Evolutionary conservation across 192 early-diverging fungal species (phyloP), one percentile per base, ranked within the genome.

Genomic region (Lunasporangiospora selenospora): DNA sequence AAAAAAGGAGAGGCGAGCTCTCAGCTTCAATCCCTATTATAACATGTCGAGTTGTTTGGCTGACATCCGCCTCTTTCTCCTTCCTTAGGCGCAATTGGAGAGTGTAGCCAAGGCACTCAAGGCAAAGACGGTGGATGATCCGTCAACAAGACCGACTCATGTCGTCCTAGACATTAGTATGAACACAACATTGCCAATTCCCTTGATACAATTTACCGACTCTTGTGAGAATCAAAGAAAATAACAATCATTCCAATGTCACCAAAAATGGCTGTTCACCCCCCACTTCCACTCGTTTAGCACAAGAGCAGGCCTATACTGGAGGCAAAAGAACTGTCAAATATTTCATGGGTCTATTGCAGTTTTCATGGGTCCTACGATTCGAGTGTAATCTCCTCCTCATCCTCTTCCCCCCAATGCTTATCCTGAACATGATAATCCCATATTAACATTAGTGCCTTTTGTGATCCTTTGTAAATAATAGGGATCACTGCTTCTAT

Each of bases 91-190:
- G 24, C 54, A 45, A 29, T 31, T 73, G 42, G 69, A 73, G 21
- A 45, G 15, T 30, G 45, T 29, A 1, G 33, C 55, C 6, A 73
- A 53, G 23, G 12, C 41, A 6, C 50, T 73, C 26, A 57, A 53
- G 29, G 33, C 42, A 32, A 58, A 43, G 21, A 13, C 31, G 5
- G 26, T 43, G 31, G 61, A 73, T 34, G 69, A 63, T 13, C 21
- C 58, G 21, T 18, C 37, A 10, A 47, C 36, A 1, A 49, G 29
- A 15, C 27, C 54, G 6, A 63, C 69, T 7, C 69, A 73, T 63
- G 42, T 73, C 2, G 69, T 73, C 2, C 44, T 73, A 55, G 53
- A 73, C 33, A 58, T 58, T 23, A 42, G 69, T 73, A 73, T 30
- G 53, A 3, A 7, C 4, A 6, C n/a, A n/a, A n/a, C n/a, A n/a